phyloP scores from a whole-genome alignment of 2,329 filamentous ascomycete genomes.

The Aotearoamyces nothofagi region DNA sequence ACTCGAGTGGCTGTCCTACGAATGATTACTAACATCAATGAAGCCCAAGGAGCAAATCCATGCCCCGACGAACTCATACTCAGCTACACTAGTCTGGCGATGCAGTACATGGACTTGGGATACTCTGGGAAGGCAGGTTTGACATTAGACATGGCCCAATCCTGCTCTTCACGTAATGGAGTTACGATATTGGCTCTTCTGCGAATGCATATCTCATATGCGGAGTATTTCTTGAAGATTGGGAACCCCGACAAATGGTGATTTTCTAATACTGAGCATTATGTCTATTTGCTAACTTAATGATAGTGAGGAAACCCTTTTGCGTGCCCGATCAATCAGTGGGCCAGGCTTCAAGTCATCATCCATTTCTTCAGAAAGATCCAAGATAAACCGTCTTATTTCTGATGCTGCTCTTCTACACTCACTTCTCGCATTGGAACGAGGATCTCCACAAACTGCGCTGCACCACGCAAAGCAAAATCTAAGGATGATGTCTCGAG shows the following conservation, averaged over 20 bases:
- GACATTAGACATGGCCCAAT: constrained; percentile 41
- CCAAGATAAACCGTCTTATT: constrained; percentile 13
- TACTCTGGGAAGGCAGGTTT: constrained; percentile 41
- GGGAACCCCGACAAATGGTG: constrained; percentile 48
- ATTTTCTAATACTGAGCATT: constrained; percentile 16
- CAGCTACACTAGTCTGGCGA: constrained; percentile 25
- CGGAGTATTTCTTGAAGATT: constrained; percentile 58
- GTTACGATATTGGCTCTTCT: constrained; percentile 29
- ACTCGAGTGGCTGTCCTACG: constrained; percentile 31
- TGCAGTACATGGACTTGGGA: constrained; percentile 42
- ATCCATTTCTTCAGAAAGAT: constrained; percentile 9
- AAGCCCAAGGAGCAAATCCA: constrained; percentile 25
- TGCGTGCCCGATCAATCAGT: constrained; percentile 11
- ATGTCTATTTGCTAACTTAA: constrained; percentile 7
- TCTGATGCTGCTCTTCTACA: constrained; percentile 22
- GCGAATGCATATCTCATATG: constrained; percentile 52
- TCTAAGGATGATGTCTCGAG: constrained; percentile 29
- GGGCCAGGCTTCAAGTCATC: constrained; percentile 2
- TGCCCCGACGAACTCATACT: constrained; percentile 25
- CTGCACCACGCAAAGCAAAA: constrained; percentile 40
- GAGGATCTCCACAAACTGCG: constrained; percentile 41
- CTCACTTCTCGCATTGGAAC: constrained; percentile 19
- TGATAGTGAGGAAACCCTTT: constrained; percentile 16
- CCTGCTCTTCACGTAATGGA: constrained; percentile 24
- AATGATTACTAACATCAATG: constrained; percentile 29